Percentiles rank a stretch among this genome's conserved stretches.
Evolutionary conservation across 176 grass and related monocot species (phyloP).

Genomic region (Chloris gayana): DNA sequence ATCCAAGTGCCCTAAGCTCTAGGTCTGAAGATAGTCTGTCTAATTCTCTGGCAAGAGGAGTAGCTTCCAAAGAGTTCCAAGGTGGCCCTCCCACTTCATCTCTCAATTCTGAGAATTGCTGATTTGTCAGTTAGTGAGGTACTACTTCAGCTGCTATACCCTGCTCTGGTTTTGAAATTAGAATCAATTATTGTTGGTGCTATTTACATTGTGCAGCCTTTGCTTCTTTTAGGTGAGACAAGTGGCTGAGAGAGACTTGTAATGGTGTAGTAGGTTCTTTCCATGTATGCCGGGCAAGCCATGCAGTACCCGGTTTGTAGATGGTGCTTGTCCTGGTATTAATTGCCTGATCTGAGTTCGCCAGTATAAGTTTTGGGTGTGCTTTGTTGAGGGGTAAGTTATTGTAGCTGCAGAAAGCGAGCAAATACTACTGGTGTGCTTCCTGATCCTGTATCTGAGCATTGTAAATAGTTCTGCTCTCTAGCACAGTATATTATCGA

Average conservation of each 20-base stretch:
- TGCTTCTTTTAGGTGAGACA: constrained; percentile 10
- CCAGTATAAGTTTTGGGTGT: constrained; percentile 50
- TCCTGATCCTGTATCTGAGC: neutral
- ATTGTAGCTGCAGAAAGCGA: constrained; percentile 16
- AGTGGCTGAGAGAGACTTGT: constrained; percentile 3
- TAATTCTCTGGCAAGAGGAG: constrained; percentile 36
- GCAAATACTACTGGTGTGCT: neutral
- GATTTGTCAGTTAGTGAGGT: constrained; percentile 35
- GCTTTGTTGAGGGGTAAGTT: constrained; percentile 30
- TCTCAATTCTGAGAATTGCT: constrained; percentile 55
- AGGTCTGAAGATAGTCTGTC: constrained; percentile 61
- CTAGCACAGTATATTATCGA: constrained; percentile 3
- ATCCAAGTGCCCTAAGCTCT: constrained; percentile 58
- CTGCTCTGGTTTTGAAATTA: neutral
- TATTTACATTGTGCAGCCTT: neutral
- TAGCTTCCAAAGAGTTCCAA: constrained; percentile 38
- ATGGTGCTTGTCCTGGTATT: constrained; percentile 32
- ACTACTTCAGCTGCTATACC: neutral
- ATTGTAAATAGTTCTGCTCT: constrained; percentile 42
- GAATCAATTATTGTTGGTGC: neutral
- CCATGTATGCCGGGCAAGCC: constrained; percentile 42
- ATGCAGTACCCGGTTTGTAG: constrained; percentile 34
- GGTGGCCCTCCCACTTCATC: constrained; percentile 26
- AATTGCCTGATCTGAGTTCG: constrained; percentile 7
- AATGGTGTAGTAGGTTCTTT: constrained; percentile 33